Evolutionary conservation across 2,329 filamentous ascomycete species (phyloP).

Genomic region (Paecilomyces dactylethromorphus): DNA sequence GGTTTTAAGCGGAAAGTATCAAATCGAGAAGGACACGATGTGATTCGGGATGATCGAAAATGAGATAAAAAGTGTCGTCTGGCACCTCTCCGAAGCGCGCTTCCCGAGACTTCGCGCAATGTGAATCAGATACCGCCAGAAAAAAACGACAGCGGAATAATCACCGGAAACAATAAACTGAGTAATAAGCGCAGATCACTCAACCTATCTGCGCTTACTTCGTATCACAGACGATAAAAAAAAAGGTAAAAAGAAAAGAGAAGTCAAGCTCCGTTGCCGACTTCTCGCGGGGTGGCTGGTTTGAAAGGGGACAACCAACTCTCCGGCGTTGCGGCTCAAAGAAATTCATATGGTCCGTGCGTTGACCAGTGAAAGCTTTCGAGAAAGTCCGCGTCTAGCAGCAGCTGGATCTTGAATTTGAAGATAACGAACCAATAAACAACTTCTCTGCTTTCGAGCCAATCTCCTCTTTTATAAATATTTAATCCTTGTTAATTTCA

Average conservation of each 20-base stretch:
- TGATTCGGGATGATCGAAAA: not conserved
- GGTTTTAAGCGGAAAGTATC: not conserved
- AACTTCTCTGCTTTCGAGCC: not conserved
- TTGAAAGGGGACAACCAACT: conserved; percentile 1
- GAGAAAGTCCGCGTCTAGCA: not conserved
- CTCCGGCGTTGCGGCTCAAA: conserved; percentile 3
- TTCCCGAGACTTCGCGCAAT: not conserved
- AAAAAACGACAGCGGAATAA: not conserved
- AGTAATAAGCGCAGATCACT: not conserved
- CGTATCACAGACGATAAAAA: conserved; percentile 3
- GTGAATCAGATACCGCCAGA: not conserved
- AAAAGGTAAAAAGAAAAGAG: not conserved
- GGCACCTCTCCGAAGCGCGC: not conserved
- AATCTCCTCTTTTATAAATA: not conserved
- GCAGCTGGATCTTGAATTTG: not conserved
- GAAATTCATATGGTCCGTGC: conserved; percentile 13
- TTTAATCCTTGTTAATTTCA: not conserved
- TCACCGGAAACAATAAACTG: not conserved
- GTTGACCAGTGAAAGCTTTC: conserved; percentile 1
- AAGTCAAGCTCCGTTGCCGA: not conserved
- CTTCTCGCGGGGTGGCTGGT: conserved; percentile 2
- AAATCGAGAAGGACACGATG: not conserved
- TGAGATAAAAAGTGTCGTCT: not conserved
- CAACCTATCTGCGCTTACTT: not conserved
- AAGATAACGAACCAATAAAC: not conserved